Conservation (phyloP, 495 filamentous ascomycete genomes). For the Neurospora discreta region DNA sequence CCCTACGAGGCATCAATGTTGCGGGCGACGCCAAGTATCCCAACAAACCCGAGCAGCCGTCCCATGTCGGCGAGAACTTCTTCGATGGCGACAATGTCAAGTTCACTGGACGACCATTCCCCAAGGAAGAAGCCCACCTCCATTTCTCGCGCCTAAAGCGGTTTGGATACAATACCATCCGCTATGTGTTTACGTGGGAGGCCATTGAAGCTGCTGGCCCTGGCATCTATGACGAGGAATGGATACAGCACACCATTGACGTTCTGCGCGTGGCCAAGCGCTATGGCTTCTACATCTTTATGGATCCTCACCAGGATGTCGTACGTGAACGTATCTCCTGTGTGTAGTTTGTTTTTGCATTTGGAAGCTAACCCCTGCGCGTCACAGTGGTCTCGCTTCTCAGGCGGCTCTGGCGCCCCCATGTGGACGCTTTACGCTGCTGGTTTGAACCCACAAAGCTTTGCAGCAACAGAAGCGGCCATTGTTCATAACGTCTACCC, state of each 20-base stretch:
- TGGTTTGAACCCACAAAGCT: constrained; percentile 74
- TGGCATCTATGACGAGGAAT: constrained; percentile 90
- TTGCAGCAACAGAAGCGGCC: constrained; percentile 80
- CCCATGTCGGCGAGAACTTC: constrained; percentile 67
- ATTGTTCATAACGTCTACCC: constrained; percentile 91
- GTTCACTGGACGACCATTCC: constrained; percentile 78
- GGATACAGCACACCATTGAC: constrained; percentile 80
- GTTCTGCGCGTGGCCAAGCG: constrained; percentile 72
- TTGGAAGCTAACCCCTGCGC: neutral
- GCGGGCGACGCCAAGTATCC: constrained; percentile 59
- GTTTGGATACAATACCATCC: constrained; percentile 89
- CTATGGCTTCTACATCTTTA: constrained; percentile 91
- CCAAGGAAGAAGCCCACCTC: constrained; percentile 65
- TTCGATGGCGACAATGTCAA: constrained; percentile 89
- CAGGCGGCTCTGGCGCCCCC: constrained; percentile 88
- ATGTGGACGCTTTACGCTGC: constrained; percentile 97
- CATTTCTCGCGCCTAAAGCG: constrained; percentile 82
- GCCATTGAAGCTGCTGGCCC: constrained; percentile 93
- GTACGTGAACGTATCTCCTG: constrained; percentile 33
- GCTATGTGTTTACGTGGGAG: constrained; percentile 98
- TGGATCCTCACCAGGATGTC: constrained; percentile 97
- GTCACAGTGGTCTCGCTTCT: constrained; percentile 78
- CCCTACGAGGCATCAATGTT: constrained; percentile 54
- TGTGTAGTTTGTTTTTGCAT: too few relatives aligned
- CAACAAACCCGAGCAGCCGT: constrained; percentile 65